Base-by-base conservation (phyloP, 148 eudicot genomes). In the Chenopodium album region DNA sequence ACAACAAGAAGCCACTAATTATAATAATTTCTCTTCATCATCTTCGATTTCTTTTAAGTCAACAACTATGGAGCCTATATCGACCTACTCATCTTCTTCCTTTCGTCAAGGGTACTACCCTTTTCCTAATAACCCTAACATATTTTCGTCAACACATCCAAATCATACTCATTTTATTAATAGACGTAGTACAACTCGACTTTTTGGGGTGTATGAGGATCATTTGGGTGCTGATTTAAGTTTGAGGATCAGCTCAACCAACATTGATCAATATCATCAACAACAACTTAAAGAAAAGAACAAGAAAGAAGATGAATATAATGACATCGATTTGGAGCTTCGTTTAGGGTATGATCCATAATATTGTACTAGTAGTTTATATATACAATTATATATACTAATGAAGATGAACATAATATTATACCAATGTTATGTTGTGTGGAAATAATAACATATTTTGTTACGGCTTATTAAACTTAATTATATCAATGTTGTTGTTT, bases 301-400 rank as follows among this genome's bases (percentile, higher is more conserved):
- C 52, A 71, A 71, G 3, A 66, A 82, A 14, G 62, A 74, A 8
- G 69, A 26, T 52, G 37, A 34, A 34, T 78, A 66, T 34, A 79
- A 77, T 67, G 85, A 80, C 32, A 80, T 89, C 20, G 93, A 90
- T 80, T 86, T 90, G 85, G 93, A 90, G 86, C 88, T 90, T 81
- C 90, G 91, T 20, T 86, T 90, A 4, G 93, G 93, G 78, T 87
- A 80, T 29, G 68, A 86, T 72, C 88, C 81, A 41, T 85, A 47
- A 81, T 29, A 20, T 20, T 2, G 20, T 60, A 60, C 23, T 47
- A 10, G 65, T 56, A 56, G 1, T 13, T 56, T 56, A 56, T 56
- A 67, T 1, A 66, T 34, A 17, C 16, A 56, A 4, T 2, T 52
- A 52, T 10, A 52, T 1, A 2, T 2, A 34, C 3, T 10, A 10